phyloP scores from a whole-genome alignment of 768 basidiomycete species.

The Dentipellis fragilis region DNA sequence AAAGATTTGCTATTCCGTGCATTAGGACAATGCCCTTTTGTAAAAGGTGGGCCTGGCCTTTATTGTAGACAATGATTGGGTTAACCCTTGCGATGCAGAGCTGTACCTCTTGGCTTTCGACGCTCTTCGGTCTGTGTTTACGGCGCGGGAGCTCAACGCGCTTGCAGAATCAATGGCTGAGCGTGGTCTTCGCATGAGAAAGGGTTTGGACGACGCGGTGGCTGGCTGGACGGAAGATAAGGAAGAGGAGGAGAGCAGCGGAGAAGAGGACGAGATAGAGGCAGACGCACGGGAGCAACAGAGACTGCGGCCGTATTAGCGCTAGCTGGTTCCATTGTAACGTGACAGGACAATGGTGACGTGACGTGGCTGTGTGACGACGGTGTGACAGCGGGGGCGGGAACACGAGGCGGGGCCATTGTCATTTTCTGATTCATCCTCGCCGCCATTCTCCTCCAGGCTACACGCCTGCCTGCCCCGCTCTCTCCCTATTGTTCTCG shows the following conservation, averaged over 20 bases:
- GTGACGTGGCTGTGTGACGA: not conserved
- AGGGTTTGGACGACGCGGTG: constrained; percentile 48
- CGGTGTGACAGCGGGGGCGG: not conserved
- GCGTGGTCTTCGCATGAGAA: constrained; percentile 53
- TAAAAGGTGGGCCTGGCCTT: constrained; percentile 44
- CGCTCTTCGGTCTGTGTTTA: constrained; percentile 55
- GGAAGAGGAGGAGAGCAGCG: constrained; percentile 10
- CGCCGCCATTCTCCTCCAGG: not conserved
- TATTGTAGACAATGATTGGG: constrained; percentile 2
- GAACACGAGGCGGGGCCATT: not conserved
- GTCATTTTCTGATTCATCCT: not conserved
- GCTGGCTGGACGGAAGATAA: constrained; percentile 32
- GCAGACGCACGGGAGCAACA: constrained; percentile 46
- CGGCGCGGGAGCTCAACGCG: constrained; percentile 42
- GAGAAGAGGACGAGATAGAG: constrained; percentile 44
- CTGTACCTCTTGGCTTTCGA: constrained; percentile 74
- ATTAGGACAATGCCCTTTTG: constrained; percentile 62
- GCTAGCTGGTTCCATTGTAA: not conserved
- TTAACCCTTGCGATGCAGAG: constrained; percentile 29
- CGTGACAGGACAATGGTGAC: not conserved
- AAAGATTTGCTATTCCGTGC: constrained; percentile 70
- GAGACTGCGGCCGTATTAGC: constrained; percentile 53
- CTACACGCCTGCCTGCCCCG: not conserved
- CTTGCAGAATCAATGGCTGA: constrained; percentile 73
- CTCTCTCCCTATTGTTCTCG: not conserved